Evolutionary conservation across 805 yeast genomes (phyloP), one percentile per base, ranked within the genome.

Genomic region (Lipomyces yamanashiensis): DNA sequence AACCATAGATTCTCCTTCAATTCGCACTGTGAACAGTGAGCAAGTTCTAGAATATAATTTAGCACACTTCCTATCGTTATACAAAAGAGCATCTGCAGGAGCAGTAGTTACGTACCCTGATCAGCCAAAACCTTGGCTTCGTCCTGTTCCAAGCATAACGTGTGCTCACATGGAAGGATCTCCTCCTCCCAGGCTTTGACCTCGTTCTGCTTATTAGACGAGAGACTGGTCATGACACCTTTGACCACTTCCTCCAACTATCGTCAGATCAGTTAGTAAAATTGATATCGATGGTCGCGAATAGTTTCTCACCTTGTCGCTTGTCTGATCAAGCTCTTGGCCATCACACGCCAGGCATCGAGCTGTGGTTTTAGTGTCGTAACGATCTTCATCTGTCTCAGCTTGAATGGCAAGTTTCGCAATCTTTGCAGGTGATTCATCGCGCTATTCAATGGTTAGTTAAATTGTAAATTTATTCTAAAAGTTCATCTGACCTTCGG

Each of bases 181-280:
- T 92, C 96, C 69, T 89, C 89, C 73, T 91, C 93, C 99, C 99
- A 95, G 0, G 96, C 87, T 71, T 87, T 85, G 60, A 92, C 84
- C 72, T 92, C 96, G 69, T 90, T 84, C 47, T 82, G 80, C 58
- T 80, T 80, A 21, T 82, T 79, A 3, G 84, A 80, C 0, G 95
- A 88, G 37, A 85, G 84, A 1, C 92, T 81, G 7, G 72, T 74
- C 54, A 87, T 69, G 2, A 90, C 80, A 1, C 76, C 78, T 0
- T 80, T 77, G 0, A 84, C 83, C 0, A 76, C 72, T 7, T 71
- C 71, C 0, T 67, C 62, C 2, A 78, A 68, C 58, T 78, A 58
- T 4, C 28, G 5, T 9, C 13, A 15, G 8, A 37, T 2, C 33
- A 34, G 12, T 23, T 23, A 13, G 43, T 19, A 47, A 40, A 39